phyloP scores from a whole-genome alignment of 2,329 filamentous ascomycete species.

The Periconia sp. region DNA sequence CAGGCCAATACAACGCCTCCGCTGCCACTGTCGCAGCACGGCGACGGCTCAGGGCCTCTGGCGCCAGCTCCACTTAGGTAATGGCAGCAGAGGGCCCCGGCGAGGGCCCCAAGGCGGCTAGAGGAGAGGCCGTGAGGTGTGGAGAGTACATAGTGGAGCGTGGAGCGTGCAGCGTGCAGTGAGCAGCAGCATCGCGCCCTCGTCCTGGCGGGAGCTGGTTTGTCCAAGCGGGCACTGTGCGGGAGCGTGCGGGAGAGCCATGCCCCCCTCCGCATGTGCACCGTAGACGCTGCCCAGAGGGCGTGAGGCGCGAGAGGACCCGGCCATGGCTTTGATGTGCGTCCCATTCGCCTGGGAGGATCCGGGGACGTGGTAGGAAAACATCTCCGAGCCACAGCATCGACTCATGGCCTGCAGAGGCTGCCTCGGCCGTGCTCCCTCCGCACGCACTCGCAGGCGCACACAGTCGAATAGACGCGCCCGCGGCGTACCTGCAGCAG shows the following conservation, averaged over 20 bases:
- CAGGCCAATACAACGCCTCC: constrained; percentile 6
- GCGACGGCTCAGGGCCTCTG: too few species aligned
- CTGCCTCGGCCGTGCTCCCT: too few species aligned
- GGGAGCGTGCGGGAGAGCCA: constrained; percentile 1
- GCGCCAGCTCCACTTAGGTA: constrained; percentile 14
- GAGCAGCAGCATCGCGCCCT: too few species aligned
- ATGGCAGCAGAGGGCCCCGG: constrained; percentile 3
- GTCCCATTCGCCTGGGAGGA: constrained; percentile 1
- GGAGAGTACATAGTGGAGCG: too few species aligned
- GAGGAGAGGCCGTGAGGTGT: neutral
- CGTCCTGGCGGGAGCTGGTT: constrained; percentile 14
- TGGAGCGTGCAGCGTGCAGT: too few species aligned
- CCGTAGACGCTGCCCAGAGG: neutral
- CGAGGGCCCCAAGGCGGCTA: neutral
- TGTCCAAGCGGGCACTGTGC: constrained; percentile 13
- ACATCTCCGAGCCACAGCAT: neutral
- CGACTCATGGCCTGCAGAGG: neutral
- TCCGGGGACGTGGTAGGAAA: neutral
- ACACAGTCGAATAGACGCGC: too few species aligned
- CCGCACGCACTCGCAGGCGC: too few species aligned
- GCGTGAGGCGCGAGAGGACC: neutral
- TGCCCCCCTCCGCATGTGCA: neutral
- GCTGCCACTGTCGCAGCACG: neutral
- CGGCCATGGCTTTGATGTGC: neutral
- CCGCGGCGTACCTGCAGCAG: too few species aligned